A percentile compares a stretch with the other conserved stretches of the same genome.
Conservation (phyloP, 345 rosid genomes). For the Abelmoschus esculentus region DNA sequence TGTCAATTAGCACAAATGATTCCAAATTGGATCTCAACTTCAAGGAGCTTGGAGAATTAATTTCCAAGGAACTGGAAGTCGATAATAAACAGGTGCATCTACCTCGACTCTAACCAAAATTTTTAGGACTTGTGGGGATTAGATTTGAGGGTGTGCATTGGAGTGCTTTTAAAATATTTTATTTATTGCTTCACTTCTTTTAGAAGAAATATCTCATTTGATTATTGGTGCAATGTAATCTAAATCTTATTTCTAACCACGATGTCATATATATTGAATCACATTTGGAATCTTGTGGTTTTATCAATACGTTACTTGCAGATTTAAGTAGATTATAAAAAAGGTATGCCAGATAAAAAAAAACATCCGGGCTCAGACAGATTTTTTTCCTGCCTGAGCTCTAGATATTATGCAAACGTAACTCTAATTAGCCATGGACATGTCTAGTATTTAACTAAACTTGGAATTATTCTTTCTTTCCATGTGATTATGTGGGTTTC, state of each 20-base stretch:
- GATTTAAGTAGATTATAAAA: neutral
- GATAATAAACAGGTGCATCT: slow-evolving; percentile 42
- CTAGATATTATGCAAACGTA: neutral
- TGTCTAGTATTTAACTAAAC: neutral
- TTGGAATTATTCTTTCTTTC: neutral
- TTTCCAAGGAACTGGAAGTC: slow-evolving; percentile 50
- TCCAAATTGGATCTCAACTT: slow-evolving; percentile 38
- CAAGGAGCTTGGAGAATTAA: slow-evolving; percentile 36
- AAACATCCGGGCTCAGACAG: neutral
- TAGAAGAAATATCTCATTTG: neutral
- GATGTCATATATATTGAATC: slow-evolving; percentile 1
- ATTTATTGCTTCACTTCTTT: neutral
- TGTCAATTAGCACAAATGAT: slow-evolving; percentile 38
- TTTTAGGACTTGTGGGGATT: neutral
- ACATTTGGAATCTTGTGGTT: neutral
- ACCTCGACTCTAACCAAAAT: neutral
- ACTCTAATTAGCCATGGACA: neutral
- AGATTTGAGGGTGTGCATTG: slow-evolving; percentile 1
- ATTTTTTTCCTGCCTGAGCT: neutral
- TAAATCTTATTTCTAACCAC: neutral
- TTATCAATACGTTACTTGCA: neutral
- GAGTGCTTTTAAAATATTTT: neutral
- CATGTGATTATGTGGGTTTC: neutral
- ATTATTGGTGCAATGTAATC: slow-evolving; percentile 1
- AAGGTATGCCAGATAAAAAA: neutral